Evolutionary conservation across 1,284 basidiomycete species (phyloP).

Genomic region (Tilletia caries): DNA sequence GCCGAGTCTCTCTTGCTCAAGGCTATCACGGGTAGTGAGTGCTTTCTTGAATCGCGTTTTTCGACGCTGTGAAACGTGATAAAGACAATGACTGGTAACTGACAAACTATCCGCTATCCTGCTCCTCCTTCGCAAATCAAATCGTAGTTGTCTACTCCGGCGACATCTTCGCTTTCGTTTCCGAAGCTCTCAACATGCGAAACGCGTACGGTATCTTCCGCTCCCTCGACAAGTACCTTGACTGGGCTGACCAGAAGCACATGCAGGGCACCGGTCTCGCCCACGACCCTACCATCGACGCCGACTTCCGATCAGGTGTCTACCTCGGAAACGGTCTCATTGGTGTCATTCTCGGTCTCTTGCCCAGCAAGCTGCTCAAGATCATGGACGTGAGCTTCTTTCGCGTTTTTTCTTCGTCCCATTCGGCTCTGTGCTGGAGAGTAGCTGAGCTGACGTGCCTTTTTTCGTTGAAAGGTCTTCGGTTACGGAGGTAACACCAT

Average conservation of each 20-base stretch:
- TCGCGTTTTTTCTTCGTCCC: no score
- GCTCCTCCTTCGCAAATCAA: no score
- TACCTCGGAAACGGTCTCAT: conserved; percentile 51
- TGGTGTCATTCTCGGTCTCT: conserved; percentile 49
- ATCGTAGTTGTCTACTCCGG: conserved; percentile 47
- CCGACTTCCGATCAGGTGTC: conserved; percentile 51
- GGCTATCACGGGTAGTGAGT: conserved; percentile 41
- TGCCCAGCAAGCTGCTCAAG: conserved; percentile 50
- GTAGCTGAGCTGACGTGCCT: not conserved
- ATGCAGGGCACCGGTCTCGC: conserved; percentile 19
- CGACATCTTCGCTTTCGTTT: conserved; percentile 49
- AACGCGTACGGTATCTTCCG: conserved; percentile 52
- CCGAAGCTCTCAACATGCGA: conserved; percentile 51
- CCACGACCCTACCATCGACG: conserved; percentile 30
- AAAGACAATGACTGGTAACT: no score
- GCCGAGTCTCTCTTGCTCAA: conserved; percentile 49
- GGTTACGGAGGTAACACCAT: conserved; percentile 48
- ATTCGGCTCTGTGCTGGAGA: no score
- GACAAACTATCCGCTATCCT: no score
- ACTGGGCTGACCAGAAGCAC: conserved; percentile 38
- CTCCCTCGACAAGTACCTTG: conserved; percentile 48
- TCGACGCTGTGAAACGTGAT: no score
- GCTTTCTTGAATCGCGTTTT: not conserved
- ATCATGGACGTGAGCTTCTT: conserved; percentile 39
- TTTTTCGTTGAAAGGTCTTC: conserved; percentile 30